Conservation (phyloP, 2,329 filamentous ascomycete genomes). For the Xylaria sp. region DNA sequence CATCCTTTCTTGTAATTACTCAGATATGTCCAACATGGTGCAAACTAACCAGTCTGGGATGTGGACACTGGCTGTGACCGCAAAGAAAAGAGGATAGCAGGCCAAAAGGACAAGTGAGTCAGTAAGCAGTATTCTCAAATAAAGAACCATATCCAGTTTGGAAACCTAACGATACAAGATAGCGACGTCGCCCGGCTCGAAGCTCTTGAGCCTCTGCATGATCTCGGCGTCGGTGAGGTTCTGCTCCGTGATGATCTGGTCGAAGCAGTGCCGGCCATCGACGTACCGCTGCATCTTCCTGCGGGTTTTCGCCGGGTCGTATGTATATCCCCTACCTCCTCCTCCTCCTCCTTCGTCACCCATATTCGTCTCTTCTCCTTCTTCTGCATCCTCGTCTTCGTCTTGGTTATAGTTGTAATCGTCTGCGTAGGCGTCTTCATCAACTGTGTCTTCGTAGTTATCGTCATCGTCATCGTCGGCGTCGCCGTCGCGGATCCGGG, state of each 20-base stretch:
- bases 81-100: no score
- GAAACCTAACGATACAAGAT: conserved; percentile 65
- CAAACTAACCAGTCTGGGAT: no score
- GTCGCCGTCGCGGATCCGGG: neutral
- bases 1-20: no score
- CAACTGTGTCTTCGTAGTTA: neutral
- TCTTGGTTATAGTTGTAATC: neutral
- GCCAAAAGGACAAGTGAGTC: no score
- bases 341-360: neutral
- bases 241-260: conserved; percentile 83
- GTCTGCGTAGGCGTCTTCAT: neutral
- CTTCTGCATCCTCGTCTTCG: neutral
- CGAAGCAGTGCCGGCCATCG: conserved; percentile 80
- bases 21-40: no score
- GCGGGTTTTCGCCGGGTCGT: conserved; percentile 45
- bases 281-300: conserved; percentile 70
- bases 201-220: conserved; percentile 71
- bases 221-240: conserved; percentile 77
- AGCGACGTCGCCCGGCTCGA: conserved; percentile 64
- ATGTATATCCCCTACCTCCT: neutral
- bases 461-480: neutral
- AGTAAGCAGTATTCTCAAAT: no score
- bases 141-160: no score
- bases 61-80: no score
- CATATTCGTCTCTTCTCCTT: neutral